Evolutionary conservation across 345 rosid genomes (phyloP).

Genomic region (Bruguiera sexangula): DNA sequence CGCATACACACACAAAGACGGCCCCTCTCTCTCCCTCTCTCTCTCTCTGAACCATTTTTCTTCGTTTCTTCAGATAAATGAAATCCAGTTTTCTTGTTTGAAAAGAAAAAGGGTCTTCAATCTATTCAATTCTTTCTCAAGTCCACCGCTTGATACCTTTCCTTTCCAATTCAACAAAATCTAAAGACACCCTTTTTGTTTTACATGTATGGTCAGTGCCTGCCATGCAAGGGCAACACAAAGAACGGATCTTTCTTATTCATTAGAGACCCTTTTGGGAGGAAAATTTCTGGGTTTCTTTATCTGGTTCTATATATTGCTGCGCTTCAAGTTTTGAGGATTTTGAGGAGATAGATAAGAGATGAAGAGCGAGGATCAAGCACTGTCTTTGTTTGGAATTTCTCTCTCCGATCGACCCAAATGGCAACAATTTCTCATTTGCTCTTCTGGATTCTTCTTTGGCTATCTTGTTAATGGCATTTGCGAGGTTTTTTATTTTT

Average conservation of each 20-base stretch:
- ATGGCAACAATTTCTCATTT: slow-evolving; percentile 84
- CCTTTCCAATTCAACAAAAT: slow-evolving; percentile 9
- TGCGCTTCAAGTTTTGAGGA: background rate
- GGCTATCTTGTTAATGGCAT: slow-evolving; percentile 93
- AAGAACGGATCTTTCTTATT: background rate
- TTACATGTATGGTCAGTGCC: background rate
- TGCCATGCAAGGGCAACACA: slow-evolving; percentile 6
- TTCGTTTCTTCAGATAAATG: background rate
- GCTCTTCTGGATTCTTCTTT: slow-evolving; percentile 94
- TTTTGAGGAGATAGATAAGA: background rate
- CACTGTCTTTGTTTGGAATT: slow-evolving; percentile 64
- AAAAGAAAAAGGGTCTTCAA: background rate
- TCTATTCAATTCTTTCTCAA: background rate
- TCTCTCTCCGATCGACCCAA: slow-evolving; percentile 60
- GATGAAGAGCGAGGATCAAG: slow-evolving; percentile 70
- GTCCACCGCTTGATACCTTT: slow-evolving; percentile 7
- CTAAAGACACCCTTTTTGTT: background rate
- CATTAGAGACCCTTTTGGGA: background rate
- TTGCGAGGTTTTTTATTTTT: slow-evolving; percentile 61
- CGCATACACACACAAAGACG: background rate
- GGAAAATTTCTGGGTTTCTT: background rate
- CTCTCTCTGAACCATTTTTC: background rate
- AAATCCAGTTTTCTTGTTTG: background rate
- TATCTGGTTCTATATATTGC: background rate
- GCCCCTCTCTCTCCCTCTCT: background rate